A percentile compares a stretch with the other conserved stretches of the same genome.
phyloP scores from a whole-genome alignment of 495 filamentous ascomycete genomes.

The Extremus antarcticus region DNA sequence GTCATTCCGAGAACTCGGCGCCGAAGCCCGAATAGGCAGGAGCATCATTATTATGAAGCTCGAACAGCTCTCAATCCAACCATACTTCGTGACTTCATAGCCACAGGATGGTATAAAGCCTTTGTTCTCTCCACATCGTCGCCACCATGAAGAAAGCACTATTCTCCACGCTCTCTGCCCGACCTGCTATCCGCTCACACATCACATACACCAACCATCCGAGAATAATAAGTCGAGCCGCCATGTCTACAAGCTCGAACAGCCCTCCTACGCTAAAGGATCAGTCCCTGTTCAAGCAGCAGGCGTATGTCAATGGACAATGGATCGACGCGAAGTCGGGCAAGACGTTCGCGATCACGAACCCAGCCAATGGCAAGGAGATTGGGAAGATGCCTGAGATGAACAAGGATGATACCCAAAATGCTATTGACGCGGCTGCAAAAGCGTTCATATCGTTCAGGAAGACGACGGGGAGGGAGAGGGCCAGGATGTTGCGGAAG shows the following conservation, averaged over 20 bases:
- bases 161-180: slow-evolving; percentile 10
- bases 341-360: slow-evolving; percentile 43
- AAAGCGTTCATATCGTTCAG: slow-evolving; percentile 68
- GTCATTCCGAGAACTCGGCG: neutral
- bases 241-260: slow-evolving; percentile 24
- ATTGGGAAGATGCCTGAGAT: slow-evolving; percentile 83
- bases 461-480: slow-evolving; percentile 58
- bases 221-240: slow-evolving; percentile 15
- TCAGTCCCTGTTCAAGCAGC: slow-evolving; percentile 31
- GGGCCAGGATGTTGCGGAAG: slow-evolving; percentile 63
- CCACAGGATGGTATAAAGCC: neutral
- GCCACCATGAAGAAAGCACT: slow-evolving; percentile 16
- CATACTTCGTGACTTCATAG: neutral
- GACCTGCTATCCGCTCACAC: slow-evolving; percentile 19
- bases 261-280: slow-evolving; percentile 31
- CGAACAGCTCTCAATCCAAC: neutral
- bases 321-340: slow-evolving; percentile 34
- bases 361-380: slow-evolving; percentile 66
- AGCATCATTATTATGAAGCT: no score
- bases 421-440: slow-evolving; percentile 65
- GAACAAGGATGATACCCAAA: slow-evolving; percentile 58
- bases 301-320: slow-evolving; percentile 34
- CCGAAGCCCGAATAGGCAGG: neutral
- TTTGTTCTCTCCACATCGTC: neutral
- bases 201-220: slow-evolving; percentile 23